Percentiles rank a stretch among this genome's conserved stretches.
phyloP scores from a whole-genome alignment of 345 rosid species.

The Brassica juncea region DNA sequence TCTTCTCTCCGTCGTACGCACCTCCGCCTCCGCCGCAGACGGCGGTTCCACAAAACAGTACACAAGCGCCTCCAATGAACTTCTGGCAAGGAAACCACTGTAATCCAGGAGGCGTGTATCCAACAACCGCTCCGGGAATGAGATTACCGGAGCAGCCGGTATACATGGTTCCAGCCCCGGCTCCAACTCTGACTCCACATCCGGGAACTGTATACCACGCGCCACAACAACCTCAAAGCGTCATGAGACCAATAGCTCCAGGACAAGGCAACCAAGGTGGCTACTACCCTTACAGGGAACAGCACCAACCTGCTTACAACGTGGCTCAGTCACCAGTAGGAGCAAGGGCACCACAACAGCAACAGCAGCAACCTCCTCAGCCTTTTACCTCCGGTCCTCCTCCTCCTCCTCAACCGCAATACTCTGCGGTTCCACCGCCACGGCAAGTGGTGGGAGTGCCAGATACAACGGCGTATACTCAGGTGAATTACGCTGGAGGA shows the following conservation, averaged over 20 bases:
- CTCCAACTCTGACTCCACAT: slow-evolving; percentile 33
- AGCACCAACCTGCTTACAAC: slow-evolving; percentile 51
- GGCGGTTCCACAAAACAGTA: slow-evolving; percentile 29
- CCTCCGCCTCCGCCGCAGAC: slow-evolving; percentile 7
- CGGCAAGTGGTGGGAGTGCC: slow-evolving; percentile 47
- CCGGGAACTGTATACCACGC: slow-evolving; percentile 38
- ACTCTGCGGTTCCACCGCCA: slow-evolving; percentile 41
- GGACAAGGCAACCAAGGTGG: slow-evolving; percentile 68
- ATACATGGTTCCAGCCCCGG: slow-evolving; percentile 33
- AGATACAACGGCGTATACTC: slow-evolving; percentile 54
- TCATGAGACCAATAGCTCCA: slow-evolving; percentile 46
- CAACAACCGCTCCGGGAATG: slow-evolving; percentile 37
- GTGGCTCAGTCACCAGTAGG: slow-evolving; percentile 41
- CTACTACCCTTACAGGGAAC: slow-evolving; percentile 74
- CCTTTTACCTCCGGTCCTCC: slow-evolving; percentile 35
- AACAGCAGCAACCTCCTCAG: background rate
- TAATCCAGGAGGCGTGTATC: slow-evolving; percentile 42
- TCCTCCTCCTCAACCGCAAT: slow-evolving; percentile 36
- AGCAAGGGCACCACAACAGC: slow-evolving; percentile 15
- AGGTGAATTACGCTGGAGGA: slow-evolving; percentile 54
- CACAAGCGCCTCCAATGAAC: slow-evolving; percentile 42
- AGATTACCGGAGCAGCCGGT: slow-evolving; percentile 48
- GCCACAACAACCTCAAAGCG: slow-evolving; percentile 38
- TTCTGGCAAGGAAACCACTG: slow-evolving; percentile 68
- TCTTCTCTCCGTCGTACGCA: slow-evolving; percentile 32